A percentile compares a stretch with the other conserved stretches of the same genome.
Conservation (phyloP, 1,139 yeast species). For the Geotrichum siamense region DNA sequence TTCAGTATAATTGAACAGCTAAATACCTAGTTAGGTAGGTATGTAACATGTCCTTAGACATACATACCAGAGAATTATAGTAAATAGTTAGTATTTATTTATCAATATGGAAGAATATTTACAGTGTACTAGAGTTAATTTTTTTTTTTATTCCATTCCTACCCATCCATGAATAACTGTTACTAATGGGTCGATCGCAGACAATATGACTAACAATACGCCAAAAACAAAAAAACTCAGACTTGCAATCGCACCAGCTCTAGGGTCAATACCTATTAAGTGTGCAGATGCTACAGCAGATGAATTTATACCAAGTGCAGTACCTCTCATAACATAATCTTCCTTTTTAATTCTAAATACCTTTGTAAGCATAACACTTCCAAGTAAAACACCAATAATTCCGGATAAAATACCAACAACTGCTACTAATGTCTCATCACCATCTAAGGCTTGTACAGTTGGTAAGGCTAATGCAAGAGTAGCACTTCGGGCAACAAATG, state of each 20-base stretch:
- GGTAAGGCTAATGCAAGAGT: constrained; percentile 78
- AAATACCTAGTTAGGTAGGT: too few species aligned
- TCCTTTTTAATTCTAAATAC: constrained; percentile 46
- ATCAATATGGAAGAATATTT: too few species aligned
- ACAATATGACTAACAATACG: constrained; percentile 60
- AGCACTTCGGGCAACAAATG: constrained; percentile 75
- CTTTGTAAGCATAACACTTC: constrained; percentile 44
- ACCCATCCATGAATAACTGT: constrained; percentile 34
- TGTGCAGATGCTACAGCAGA: constrained; percentile 82
- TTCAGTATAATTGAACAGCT: too few species aligned
- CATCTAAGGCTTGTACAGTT: constrained; percentile 54
- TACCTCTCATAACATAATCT: constrained; percentile 71
- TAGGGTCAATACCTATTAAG: constrained; percentile 57
- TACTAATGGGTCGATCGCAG: constrained; percentile 49
- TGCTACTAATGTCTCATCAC: constrained; percentile 67
- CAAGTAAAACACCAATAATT: constrained; percentile 63
- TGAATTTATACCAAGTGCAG: constrained; percentile 67
- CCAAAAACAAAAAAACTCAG: constrained; percentile 68
- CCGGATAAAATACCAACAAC: constrained; percentile 76
- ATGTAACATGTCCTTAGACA: too few species aligned
- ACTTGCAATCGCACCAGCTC: constrained; percentile 75
- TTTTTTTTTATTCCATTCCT: constrained; percentile 12
- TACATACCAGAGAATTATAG: too few species aligned
- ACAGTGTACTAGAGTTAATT: too few species aligned
- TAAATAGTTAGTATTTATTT: too few species aligned